Conservation (phyloP, 441 rosid genomes). For the Erodium trifolium region DNA sequence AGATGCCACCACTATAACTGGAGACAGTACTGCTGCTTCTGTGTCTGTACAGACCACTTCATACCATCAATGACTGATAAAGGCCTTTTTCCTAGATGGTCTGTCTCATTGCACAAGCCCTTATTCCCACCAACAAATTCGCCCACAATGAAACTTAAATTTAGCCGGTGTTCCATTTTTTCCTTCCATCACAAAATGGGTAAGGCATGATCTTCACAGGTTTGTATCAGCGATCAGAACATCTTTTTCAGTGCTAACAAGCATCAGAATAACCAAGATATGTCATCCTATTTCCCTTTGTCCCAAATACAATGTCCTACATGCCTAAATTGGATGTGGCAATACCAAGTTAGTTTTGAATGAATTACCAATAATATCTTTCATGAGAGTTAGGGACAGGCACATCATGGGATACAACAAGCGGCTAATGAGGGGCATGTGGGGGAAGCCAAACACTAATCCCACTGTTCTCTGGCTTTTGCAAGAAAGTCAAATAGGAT, state of each 20-base stretch:
- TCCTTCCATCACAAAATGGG: no score
- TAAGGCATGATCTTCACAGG: no score
- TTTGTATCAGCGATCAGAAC: no score
- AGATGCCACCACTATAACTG: neutral
- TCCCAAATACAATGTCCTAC: neutral
- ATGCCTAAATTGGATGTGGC: neutral
- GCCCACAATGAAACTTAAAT: neutral
- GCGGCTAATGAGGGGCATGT: neutral
- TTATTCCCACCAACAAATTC: neutral
- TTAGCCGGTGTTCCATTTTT: no score
- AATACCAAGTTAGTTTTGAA: neutral
- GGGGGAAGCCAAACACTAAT: no score
- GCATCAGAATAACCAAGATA: neutral
- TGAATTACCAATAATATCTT: neutral
- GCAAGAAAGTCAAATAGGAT: no score
- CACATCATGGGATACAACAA: neutral
- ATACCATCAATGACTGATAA: neutral
- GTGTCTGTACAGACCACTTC: neutral
- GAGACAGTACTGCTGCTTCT: neutral
- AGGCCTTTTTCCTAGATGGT: neutral
- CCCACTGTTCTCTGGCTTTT: no score
- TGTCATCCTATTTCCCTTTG: neutral
- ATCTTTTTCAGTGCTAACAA: neutral
- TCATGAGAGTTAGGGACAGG: no score
- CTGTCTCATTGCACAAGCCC: neutral